Percentiles rank a stretch among this genome's conserved stretches.
Evolutionary conservation across 2,329 filamentous ascomycete species (phyloP).

Genomic region (Cercospora sp.): DNA sequence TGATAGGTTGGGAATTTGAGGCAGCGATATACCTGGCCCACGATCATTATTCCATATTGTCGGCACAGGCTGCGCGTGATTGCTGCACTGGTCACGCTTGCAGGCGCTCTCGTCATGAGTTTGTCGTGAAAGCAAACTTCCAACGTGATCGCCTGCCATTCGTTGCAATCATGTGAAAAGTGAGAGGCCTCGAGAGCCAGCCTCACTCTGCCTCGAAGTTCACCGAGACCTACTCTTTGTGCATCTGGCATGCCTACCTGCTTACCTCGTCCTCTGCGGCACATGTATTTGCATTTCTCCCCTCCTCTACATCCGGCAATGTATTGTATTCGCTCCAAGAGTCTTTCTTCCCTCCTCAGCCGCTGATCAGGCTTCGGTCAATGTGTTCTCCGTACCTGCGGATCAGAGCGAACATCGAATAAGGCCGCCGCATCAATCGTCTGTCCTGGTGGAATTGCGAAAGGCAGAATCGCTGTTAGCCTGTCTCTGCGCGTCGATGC

Average conservation of each 20-base stretch:
- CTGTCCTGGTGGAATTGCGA: neutral
- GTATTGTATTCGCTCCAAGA: neutral
- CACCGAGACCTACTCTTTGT: neutral
- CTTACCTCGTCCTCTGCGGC: neutral
- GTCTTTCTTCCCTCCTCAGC: neutral
- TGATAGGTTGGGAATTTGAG: neutral
- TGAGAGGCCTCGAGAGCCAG: neutral
- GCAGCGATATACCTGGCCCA: neutral
- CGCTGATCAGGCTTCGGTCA: neutral
- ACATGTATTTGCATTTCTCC: neutral
- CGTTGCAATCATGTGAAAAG: neutral
- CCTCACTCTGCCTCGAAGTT: neutral
- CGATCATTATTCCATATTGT: neutral
- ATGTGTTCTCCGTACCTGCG: neutral
- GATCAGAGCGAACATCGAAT: neutral
- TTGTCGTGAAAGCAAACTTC: neutral
- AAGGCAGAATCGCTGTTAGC: neutral
- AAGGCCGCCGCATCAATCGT: neutral
- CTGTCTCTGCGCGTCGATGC: neutral
- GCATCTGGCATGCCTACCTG: neutral
- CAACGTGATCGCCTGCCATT: neutral
- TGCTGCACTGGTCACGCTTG: neutral
- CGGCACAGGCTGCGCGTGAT: neutral
- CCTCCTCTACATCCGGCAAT: neutral
- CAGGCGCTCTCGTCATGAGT: neutral